Percentiles rank a stretch among this genome's conserved stretches.
phyloP scores from a whole-genome alignment of 768 basidiomycete species.

The Suillus lakei region DNA sequence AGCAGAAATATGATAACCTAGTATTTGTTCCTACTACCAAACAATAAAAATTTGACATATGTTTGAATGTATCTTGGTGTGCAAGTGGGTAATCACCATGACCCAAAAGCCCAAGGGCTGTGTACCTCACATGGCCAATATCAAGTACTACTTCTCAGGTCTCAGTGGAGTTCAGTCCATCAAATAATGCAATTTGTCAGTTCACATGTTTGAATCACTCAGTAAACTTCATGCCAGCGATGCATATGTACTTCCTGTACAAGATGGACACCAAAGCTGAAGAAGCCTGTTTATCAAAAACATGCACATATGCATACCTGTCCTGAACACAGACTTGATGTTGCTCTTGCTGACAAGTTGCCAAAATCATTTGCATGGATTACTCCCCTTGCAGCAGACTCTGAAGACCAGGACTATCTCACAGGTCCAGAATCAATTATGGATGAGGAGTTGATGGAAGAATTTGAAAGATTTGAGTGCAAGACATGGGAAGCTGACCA shows the following conservation, averaged over 20 bases:
- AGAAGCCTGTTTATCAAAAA: neutral
- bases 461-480: constrained; percentile 1
- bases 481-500: neutral
- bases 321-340: no score
- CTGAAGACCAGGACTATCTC: constrained; percentile 4
- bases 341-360: no score
- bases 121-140: no score
- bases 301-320: neutral
- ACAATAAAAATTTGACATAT: neutral
- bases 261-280: neutral
- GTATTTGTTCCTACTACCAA: no score
- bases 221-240: neutral
- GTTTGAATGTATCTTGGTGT: neutral
- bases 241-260: neutral
- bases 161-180: neutral
- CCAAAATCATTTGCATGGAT: constrained; percentile 8
- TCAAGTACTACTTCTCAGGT: no score
- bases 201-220: neutral
- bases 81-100: neutral
- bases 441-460: constrained; percentile 7
- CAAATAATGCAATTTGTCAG: neutral
- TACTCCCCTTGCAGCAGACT: constrained; percentile 4
- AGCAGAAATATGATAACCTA: no score
- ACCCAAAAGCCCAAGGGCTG: neutral
- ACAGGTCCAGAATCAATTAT: constrained; percentile 7